phyloP scores from a whole-genome alignment of 2,329 filamentous ascomycete genomes.

The Xylariomycetidae sp. region DNA sequence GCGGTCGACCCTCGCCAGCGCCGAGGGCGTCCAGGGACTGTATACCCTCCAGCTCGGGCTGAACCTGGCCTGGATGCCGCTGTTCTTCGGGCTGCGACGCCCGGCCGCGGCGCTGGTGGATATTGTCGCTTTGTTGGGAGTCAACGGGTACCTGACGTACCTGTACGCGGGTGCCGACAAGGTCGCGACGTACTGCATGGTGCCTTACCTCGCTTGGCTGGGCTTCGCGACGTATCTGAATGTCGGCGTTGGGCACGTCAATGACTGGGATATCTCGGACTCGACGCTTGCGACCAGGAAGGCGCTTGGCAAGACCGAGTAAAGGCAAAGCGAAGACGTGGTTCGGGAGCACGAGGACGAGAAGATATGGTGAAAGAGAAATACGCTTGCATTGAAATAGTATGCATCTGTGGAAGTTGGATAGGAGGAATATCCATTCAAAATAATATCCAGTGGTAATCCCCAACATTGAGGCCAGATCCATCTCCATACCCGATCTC shows the following conservation, averaged over 20 bases:
- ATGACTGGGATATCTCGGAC: slow-evolving; percentile 55
- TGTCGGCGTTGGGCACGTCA: slow-evolving; percentile 61
- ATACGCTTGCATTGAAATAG: too few relatives aligned
- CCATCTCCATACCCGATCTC: too few relatives aligned
- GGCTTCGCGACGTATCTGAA: slow-evolving; percentile 83
- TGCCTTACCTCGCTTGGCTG: slow-evolving; percentile 82
- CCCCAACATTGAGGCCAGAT: too few relatives aligned
- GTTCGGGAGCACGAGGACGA: too few relatives aligned
- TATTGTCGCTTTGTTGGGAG: slow-evolving; percentile 64
- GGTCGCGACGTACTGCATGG: slow-evolving; percentile 65
- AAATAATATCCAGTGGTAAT: too few relatives aligned
- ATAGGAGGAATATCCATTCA: too few relatives aligned
- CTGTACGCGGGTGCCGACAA: slow-evolving; percentile 67
- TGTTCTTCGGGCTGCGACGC: slow-evolving; percentile 76
- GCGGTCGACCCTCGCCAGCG: slow-evolving; percentile 37
- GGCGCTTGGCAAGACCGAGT: slow-evolving; percentile 19
- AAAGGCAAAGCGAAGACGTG: slow-evolving; percentile 1
- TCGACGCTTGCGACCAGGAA: slow-evolving; percentile 25
- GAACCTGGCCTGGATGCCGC: slow-evolving; percentile 85
- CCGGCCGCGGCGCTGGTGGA: slow-evolving; percentile 71
- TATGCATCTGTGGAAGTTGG: too few relatives aligned
- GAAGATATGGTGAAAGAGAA: too few relatives aligned
- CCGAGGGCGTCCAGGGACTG: slow-evolving; percentile 63
- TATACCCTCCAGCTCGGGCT: slow-evolving; percentile 82
- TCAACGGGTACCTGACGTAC: slow-evolving; percentile 68